phyloP scores from a whole-genome alignment of 2,329 filamentous ascomycete genomes.

The Ceratocystis alfenasii region DNA sequence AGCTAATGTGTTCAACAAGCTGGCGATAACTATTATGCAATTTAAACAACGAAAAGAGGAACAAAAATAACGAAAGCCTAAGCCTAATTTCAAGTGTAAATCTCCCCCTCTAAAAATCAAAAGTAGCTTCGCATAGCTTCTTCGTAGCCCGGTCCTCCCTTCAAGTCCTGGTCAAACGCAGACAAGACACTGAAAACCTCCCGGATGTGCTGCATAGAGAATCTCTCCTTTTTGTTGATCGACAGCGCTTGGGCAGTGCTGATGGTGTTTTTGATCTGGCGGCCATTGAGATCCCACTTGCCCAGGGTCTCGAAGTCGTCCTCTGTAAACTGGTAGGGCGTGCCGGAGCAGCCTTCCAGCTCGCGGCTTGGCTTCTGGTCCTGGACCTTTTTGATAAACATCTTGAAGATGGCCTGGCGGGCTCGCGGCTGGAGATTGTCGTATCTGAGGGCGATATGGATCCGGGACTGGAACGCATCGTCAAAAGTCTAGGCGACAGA shows the following conservation, averaged over 20 bases:
- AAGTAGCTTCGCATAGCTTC: conserved; percentile 78
- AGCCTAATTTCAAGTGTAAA: not conserved
- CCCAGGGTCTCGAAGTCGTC: conserved; percentile 32
- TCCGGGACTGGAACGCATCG: conserved; percentile 77
- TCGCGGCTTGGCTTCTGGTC: conserved; percentile 42
- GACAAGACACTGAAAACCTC: conserved; percentile 75
- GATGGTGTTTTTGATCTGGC: conserved; percentile 44
- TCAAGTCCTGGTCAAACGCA: conserved; percentile 72
- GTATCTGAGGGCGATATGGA: conserved; percentile 75
- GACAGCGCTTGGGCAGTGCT: conserved; percentile 57
- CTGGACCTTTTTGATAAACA: conserved; percentile 65
- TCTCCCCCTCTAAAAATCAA: conserved; percentile 27
- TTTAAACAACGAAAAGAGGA: not conserved
- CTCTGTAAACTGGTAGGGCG: conserved; percentile 24
- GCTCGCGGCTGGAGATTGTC: conserved; percentile 60
- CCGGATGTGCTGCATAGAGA: conserved; percentile 68
- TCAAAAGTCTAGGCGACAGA: conserved; percentile 56
- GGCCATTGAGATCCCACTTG: conserved; percentile 35
- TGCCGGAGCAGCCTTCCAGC: conserved; percentile 29
- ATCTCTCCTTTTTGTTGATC: conserved; percentile 56
- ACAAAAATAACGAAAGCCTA: not conserved
- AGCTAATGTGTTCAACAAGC: not conserved
- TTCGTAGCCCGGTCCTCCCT: conserved; percentile 65
- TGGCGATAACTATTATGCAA: not conserved
- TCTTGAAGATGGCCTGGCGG: conserved; percentile 68